Evolutionary conservation across 2,329 filamentous ascomycete species (phyloP), one percentile per base, ranked within the genome.

Genomic region (Penicillium sp.): DNA sequence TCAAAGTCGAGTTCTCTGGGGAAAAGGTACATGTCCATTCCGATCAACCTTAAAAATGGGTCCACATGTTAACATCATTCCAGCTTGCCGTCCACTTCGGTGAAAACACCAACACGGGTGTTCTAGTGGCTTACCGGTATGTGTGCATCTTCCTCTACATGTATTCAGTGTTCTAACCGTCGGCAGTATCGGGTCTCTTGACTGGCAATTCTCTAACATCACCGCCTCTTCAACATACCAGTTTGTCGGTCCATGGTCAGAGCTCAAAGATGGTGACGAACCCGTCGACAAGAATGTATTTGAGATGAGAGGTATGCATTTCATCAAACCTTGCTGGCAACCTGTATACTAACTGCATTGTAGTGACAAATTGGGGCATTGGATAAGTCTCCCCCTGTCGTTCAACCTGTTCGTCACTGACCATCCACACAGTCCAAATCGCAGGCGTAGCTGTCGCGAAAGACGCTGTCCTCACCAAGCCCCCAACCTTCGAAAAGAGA

Each of bases 141-240:
- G 50, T 38, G 25, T n/a, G n/a, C n/a, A 29, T 38, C 38, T n/a
- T 16, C 10, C 18, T 16, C 12, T 31, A 6, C 18, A 6, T n/a
- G 34, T 18, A 37, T 51, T 46, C 21, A 23, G 38, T 8, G 15
- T 27, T 3, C 46, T 54, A 52, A 52, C 16, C 25, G 2, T 53
- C 13, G 9, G 34, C 41, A 79, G 82, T n/a, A 74, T 85, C 27
- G 76, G 76, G 39, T 82, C 81, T 3, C 76, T 82, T 48, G 83
- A 85, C 63, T 86, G 83, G 83, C 72, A 76, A 53, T 81, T 86
- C 63, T 83, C 82, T 34, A 86, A 86, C 62, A 78, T 86, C 44
- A 85, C 82, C 2, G 76, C 78, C 0, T 76, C 77, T 27, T 75
- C 75, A 13, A 85, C 82, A 0, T 82, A 86, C 65, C 76, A 84